A percentile compares a stretch with the other conserved stretches of the same genome.
These are phyloP conservation scores for Fraxinus sp. DNA, from an alignment of 305 asterid genomes.

Conservation along the genomic window DNA sequence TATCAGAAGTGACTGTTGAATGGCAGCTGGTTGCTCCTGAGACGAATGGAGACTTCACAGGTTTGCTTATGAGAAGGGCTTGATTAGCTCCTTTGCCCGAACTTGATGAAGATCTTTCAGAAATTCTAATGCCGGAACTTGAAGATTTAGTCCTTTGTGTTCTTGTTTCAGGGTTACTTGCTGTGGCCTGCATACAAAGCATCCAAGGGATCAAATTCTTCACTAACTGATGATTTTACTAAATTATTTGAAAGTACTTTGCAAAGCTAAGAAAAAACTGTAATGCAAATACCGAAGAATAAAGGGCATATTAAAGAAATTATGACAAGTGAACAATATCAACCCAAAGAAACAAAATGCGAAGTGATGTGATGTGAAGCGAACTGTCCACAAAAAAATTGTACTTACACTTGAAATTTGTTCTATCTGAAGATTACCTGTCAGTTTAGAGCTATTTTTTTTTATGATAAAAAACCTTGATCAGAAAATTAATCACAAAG, in stretches of 20 bases:
- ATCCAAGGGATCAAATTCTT: neutral
- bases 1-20: slow-evolving; percentile 42
- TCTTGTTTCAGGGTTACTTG: slow-evolving; percentile 30
- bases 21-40: slow-evolving; percentile 42
- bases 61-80: slow-evolving; percentile 16
- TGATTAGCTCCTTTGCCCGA: slow-evolving; percentile 16
- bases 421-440: neutral
- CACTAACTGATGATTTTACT: neutral
- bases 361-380: neutral
- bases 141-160: slow-evolving; percentile 32
- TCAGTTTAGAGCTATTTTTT: neutral
- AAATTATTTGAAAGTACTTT: neutral
- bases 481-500: neutral
- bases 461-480: neutral
- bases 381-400: neutral
- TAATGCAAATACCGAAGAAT: neutral
- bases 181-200: slow-evolving; percentile 31
- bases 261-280: neutral
- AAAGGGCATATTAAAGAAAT: neutral
- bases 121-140: slow-evolving; percentile 23
- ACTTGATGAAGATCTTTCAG: slow-evolving; percentile 24
- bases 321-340: neutral
- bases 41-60: slow-evolving; percentile 15
- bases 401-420: neutral
- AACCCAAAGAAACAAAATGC: neutral